A percentile compares a stretch with the other conserved stretches of the same genome.
phyloP scores from a whole-genome alignment of 495 filamentous ascomycete genomes.

The Penicillium pulvis region DNA sequence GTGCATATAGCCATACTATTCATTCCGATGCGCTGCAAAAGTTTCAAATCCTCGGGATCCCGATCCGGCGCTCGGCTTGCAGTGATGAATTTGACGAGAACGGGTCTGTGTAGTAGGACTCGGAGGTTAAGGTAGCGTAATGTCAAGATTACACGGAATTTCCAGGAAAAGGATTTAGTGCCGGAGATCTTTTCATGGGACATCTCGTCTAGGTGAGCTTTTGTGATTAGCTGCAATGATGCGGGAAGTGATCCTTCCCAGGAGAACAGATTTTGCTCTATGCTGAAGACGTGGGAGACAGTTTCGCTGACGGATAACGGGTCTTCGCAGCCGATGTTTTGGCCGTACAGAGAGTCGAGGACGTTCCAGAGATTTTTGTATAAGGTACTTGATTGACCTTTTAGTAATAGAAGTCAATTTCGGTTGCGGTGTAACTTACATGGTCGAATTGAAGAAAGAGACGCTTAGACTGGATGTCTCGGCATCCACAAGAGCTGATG shows the following conservation, averaged over 20 bases:
- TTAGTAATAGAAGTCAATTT: background rate
- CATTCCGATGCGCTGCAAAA: conserved; percentile 36
- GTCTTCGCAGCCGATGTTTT: conserved; percentile 38
- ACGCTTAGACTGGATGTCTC: conserved; percentile 21
- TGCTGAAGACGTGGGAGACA: conserved; percentile 15
- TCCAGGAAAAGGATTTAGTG: conserved; percentile 11
- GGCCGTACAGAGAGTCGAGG: conserved; percentile 41
- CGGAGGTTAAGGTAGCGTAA: conserved; percentile 41
- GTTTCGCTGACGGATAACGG: conserved; percentile 18
- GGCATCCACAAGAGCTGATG: conserved; percentile 16
- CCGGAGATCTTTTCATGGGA: conserved; percentile 4
- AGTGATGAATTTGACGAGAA: conserved; percentile 41
- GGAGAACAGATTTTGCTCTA: conserved; percentile 21
- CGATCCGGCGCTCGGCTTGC: conserved; percentile 30
- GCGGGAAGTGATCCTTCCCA: conserved; percentile 22
- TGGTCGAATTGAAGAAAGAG: conserved; percentile 41
- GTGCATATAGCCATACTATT: conserved; percentile 40
- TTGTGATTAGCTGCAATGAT: conserved; percentile 13
- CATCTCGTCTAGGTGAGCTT: conserved; percentile 1
- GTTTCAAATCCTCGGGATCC: conserved; percentile 23
- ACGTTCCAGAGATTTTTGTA: conserved; percentile 33
- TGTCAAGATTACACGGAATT: conserved; percentile 37
- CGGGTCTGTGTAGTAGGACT: conserved; percentile 39
- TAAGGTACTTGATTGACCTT: conserved; percentile 13
- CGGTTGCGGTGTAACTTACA: conserved; percentile 24